phyloP scores from a whole-genome alignment of 345 rosid species.

The Laguncularia racemosa region DNA sequence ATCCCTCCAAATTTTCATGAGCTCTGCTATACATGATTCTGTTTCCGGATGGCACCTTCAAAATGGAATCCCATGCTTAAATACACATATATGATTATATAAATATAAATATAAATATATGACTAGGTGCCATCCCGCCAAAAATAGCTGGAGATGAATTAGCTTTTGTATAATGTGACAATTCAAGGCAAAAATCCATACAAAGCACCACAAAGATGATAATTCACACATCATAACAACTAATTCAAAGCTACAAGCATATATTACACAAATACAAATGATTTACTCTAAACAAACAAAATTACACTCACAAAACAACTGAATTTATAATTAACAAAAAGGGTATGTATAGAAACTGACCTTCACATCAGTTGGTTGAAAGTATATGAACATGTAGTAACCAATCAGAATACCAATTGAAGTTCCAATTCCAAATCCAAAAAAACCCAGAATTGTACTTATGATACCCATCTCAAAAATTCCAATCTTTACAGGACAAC shows the following conservation, averaged over 20 bases:
- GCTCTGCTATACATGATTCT: background rate
- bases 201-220: background rate
- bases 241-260: too few relatives aligned
- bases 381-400: slow-evolving; percentile 67
- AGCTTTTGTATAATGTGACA: too few relatives aligned
- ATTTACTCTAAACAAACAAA: background rate
- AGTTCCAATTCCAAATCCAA: slow-evolving; percentile 80
- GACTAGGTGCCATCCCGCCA: too few relatives aligned
- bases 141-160: too few relatives aligned
- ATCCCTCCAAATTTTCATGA: background rate
- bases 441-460: slow-evolving; percentile 48
- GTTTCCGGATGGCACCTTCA: background rate
- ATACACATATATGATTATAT: too few relatives aligned
- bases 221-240: background rate
- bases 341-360: slow-evolving; percentile 20
- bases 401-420: slow-evolving; percentile 64
- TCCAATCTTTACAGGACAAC: background rate
- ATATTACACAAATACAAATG: too few relatives aligned
- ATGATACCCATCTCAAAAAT: slow-evolving; percentile 20
- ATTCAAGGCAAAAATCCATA: background rate
- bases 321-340: background rate
- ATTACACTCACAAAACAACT: slow-evolving; percentile 3
- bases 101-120: too few relatives aligned
- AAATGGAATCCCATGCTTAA: too few relatives aligned
- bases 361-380: slow-evolving; percentile 65